A percentile compares a stretch with the other conserved stretches of the same genome.
Conservation (phyloP, 495 filamentous ascomycete species). For the Aspergillus hancockii region DNA sequence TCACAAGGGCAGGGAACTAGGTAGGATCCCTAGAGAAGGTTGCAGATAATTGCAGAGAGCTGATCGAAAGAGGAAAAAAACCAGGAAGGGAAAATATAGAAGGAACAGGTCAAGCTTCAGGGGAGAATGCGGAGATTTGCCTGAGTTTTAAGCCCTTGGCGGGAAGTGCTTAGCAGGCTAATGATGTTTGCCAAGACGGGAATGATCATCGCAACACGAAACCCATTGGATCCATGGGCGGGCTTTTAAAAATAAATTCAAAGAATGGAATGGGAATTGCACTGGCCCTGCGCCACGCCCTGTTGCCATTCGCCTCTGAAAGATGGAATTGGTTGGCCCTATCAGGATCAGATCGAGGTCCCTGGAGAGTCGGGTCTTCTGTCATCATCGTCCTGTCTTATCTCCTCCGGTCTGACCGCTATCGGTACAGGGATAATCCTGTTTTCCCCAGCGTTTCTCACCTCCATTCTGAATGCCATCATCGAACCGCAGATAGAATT, state of each 20-base stretch:
- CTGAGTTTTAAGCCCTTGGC: slow-evolving; percentile 9
- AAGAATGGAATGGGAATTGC: not conserved
- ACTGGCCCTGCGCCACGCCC: not conserved
- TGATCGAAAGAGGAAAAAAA: slow-evolving; percentile 7
- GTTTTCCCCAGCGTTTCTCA: too few species aligned
- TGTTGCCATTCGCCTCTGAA: too few species aligned
- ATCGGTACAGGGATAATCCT: not conserved
- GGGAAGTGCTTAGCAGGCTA: slow-evolving; percentile 1
- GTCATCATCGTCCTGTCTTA: not conserved
- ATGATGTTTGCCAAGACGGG: slow-evolving; percentile 3
- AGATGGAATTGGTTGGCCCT: not conserved
- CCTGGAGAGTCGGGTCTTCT: not conserved
- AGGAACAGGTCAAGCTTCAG: slow-evolving; percentile 10
- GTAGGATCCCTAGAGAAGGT: not conserved
- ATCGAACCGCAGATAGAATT: too few species aligned
- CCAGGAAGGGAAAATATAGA: slow-evolving; percentile 16
- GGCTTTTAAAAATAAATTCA: not conserved
- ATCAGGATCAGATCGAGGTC: not conserved
- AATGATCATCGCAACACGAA: slow-evolving; percentile 2
- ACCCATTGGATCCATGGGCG: slow-evolving; percentile 2
- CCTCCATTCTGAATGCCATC: too few species aligned
- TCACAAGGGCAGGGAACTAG: not conserved
- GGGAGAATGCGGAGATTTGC: not conserved
- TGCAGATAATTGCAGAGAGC: not conserved
- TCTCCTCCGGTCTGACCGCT: not conserved